These are phyloP conservation scores for Gymnopilus dilepis DNA, from an alignment of 768 basidiomycete species.

Conservation along the genomic window DNA sequence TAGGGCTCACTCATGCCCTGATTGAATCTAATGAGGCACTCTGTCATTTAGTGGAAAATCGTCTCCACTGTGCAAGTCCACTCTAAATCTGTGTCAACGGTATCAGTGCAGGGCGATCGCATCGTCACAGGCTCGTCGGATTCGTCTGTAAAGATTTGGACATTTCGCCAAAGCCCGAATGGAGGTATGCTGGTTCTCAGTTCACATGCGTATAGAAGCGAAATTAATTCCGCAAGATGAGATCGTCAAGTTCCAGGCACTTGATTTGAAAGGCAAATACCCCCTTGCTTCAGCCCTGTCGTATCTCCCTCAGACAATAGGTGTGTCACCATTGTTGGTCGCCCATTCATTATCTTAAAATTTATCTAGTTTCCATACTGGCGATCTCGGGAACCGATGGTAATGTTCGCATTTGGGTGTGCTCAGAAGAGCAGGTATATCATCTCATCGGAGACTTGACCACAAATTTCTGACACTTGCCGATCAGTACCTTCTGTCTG, in stretches of 20 bases:
- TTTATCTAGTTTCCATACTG: constrained; percentile 61
- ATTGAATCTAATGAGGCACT: constrained; percentile 23
- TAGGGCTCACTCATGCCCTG: constrained; percentile 30
- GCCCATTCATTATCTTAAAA: constrained; percentile 1
- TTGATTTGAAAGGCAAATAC: constrained; percentile 71
- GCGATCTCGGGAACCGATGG: constrained; percentile 85
- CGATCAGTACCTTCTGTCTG: constrained; percentile 64
- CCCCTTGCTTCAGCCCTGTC: constrained; percentile 73
- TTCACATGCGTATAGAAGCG: not conserved
- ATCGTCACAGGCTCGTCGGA: constrained; percentile 87
- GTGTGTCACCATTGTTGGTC: constrained; percentile 41
- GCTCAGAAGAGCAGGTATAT: constrained; percentile 64
- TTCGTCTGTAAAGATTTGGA: constrained; percentile 79
- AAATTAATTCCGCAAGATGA: constrained; percentile 34
- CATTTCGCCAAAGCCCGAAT: constrained; percentile 35
- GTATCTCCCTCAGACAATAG: constrained; percentile 67
- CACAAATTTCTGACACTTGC: not conserved
- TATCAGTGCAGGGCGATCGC: constrained; percentile 54
- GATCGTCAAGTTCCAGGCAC: constrained; percentile 55
- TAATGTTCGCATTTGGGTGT: constrained; percentile 78
- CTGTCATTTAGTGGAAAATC: constrained; percentile 58
- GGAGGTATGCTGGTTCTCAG: constrained; percentile 27
- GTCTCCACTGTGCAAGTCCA: constrained; percentile 61
- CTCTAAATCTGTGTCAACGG: constrained; percentile 66
- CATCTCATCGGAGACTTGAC: constrained; percentile 30